Evolutionary conservation across 2,329 filamentous ascomycete species (phyloP).

Genomic region (Alternaria longipes): DNA sequence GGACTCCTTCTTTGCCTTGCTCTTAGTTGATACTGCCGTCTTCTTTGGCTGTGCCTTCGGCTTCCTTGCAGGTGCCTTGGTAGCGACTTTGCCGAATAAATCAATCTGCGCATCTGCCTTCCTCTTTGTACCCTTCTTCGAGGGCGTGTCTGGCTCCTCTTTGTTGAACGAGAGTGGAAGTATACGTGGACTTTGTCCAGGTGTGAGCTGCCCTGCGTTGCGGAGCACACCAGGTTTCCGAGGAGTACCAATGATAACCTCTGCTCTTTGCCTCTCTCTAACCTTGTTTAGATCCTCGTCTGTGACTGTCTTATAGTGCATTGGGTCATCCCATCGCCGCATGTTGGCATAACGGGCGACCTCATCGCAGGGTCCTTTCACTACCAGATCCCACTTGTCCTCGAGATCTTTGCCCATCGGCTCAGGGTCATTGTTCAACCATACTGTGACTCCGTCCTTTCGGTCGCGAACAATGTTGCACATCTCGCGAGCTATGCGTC

Average conservation of each 20-base stretch:
- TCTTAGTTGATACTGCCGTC: slow-evolving; percentile 30
- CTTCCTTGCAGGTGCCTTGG: slow-evolving; percentile 36
- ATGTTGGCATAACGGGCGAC: slow-evolving; percentile 77
- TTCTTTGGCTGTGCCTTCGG: slow-evolving; percentile 44
- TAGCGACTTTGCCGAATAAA: slow-evolving; percentile 32
- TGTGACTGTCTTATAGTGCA: slow-evolving; percentile 46
- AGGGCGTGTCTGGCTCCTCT: slow-evolving; percentile 40
- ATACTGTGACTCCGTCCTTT: slow-evolving; percentile 85
- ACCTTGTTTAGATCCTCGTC: slow-evolving; percentile 46
- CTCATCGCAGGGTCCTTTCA: slow-evolving; percentile 86
- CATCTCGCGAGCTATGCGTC: slow-evolving; percentile 88
- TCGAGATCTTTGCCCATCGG: slow-evolving; percentile 86
- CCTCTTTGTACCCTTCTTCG: slow-evolving; percentile 46
- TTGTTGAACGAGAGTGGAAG: slow-evolving; percentile 33
- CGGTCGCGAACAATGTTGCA: slow-evolving; percentile 85
- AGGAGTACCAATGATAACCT: slow-evolving; percentile 47
- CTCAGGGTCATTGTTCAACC: slow-evolving; percentile 91
- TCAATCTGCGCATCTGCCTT: slow-evolving; percentile 38
- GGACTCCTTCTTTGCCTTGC: slow-evolving; percentile 37
- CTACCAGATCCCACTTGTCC: slow-evolving; percentile 91
- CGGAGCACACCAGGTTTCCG: slow-evolving; percentile 40
- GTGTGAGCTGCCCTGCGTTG: slow-evolving; percentile 47
- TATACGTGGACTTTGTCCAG: slow-evolving; percentile 48
- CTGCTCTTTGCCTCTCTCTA: slow-evolving; percentile 43
- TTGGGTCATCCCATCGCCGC: slow-evolving; percentile 65